Base-by-base conservation (phyloP, 2,329 filamentous ascomycete species). In the Fusarium phyllophilum region DNA sequence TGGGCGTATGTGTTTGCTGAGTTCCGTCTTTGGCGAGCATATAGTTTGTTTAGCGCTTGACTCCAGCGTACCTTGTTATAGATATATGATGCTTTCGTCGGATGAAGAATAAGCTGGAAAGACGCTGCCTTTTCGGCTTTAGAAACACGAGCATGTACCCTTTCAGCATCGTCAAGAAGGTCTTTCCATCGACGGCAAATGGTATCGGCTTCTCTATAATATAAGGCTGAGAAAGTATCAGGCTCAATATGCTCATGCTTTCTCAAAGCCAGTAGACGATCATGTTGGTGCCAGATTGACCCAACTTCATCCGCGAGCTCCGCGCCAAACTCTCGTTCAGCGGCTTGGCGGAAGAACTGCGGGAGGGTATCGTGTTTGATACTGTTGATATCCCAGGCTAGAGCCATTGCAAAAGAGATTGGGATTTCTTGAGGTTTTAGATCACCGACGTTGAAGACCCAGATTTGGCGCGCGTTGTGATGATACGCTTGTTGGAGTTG, bases 381-480 rank as follows among this genome's bases (percentile, higher is more conserved):
- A 3, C 79, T 79, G 12, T 85, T 79, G 24, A 89, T 84, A 61
- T 91, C 84, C 81, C 89, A 91, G 0, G 89, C 89, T 41, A 91
- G 81, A 22, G 87, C 85, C 74, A 90, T 84, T 70, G 86, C 88
- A 75, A 89, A 88, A 33, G 84, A 85, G 63, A 89, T 86, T 1
- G 88, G 86, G 0, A 89, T 79, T 76, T 90, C 88, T 26, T 88
- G 82, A 1, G 88, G 87, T 74, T 91, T 91, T 49, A 91, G 82
- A 70, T 91, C 89, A 17, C 89, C 89, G 3, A 91, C 87, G 46
- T 91, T 91, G 68, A 91, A 88, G 26, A 91, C 83, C 89, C 89
- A 91, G 33, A 91, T 88, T 22, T 86, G 83, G 36, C 85, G 82
- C 4, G 88, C 89, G 5, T 79, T 77, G 26, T 78, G 74, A 2